phyloP scores from a whole-genome alignment of 768 basidiomycete species.

The Thelephora ganbajun region DNA sequence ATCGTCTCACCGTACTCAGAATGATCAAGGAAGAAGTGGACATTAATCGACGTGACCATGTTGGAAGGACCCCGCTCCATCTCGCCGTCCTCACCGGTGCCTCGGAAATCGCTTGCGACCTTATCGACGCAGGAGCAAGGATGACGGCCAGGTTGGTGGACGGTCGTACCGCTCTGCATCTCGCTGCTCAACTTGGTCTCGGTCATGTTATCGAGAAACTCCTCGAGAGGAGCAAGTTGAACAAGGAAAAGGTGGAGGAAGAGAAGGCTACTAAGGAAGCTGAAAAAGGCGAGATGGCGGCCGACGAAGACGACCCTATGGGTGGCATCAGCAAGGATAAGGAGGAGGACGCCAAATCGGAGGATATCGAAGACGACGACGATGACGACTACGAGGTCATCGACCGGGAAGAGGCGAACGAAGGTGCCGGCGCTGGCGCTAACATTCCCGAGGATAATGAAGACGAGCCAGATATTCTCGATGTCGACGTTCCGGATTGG shows the following conservation, averaged over 20 bases:
- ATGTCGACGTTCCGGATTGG: slow-evolving; percentile 42
- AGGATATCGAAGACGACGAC: slow-evolving; percentile 2
- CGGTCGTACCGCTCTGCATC: slow-evolving; percentile 39
- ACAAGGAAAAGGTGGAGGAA: slow-evolving; percentile 14
- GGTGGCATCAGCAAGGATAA: slow-evolving; percentile 11
- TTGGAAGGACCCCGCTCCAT: slow-evolving; percentile 48
- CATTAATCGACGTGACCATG: slow-evolving; percentile 42
- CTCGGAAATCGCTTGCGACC: slow-evolving; percentile 30
- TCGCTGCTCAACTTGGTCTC: slow-evolving; percentile 37
- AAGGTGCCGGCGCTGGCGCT: slow-evolving; percentile 12
- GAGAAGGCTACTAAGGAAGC: slow-evolving; percentile 6
- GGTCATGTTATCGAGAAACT: slow-evolving; percentile 31
- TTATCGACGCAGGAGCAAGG: slow-evolving; percentile 41
- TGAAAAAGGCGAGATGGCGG: slow-evolving; percentile 3
- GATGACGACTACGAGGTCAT: slow-evolving; percentile 6
- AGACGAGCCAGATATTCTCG: slow-evolving; percentile 40
- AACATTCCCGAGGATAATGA: slow-evolving; percentile 35
- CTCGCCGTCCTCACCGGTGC: slow-evolving; percentile 36
- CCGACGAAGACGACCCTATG: slow-evolving; percentile 3
- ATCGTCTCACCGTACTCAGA: slow-evolving; percentile 24
- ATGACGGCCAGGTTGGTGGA: slow-evolving; percentile 44
- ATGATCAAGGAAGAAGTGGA: slow-evolving; percentile 29
- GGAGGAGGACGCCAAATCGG: slow-evolving; percentile 1
- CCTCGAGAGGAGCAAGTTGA: slow-evolving; percentile 30
- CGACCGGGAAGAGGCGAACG: slow-evolving; percentile 12